Evolutionary conservation across 192 early-diverging fungal species (phyloP), one percentile per base, ranked within the genome.

Genomic region (Pilaira anomala): DNA sequence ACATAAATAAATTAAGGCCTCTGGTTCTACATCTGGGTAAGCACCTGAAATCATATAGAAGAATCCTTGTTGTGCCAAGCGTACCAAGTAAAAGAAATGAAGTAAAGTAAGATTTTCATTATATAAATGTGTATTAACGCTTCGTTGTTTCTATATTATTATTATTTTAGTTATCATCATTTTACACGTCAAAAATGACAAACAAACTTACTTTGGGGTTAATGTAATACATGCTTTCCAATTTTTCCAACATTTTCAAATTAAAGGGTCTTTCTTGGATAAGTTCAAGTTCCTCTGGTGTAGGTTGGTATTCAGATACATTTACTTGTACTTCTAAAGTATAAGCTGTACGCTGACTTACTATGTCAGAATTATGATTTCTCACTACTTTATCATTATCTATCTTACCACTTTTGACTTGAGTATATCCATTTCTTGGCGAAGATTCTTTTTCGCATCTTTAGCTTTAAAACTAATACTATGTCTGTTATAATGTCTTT

Each of bases 1-100:
- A 53, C 62, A 63, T 0, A 63, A 26, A 39, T 63, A 63, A 14
- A 30, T 51, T 25, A 63, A 3, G 1, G 62, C 62, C 39, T 40
- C 28, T 1, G 49, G 48, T n/a, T 63, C 62, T 18, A 63, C 0
- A 5, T 51, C 36, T 12, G 62, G 62, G n/a, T 53, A 63, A 25
- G 24, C 33, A 14, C 21, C 8, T 2, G 22, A 12, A 1, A 52
- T 3, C 14, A 52, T 14, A 39, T 48, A 39, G 21, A 63, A 63
- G 14, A 53, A 52, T 1, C 62, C 62, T 52, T 63, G 62, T 14
- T 63, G 62, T 1, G 48, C 62, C 14, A 63, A 9, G 11, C 62
- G 18, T 19, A 63, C 62, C 21, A 63, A 22, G 11, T 63, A 63
- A 12, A 63, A 63, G 22, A 63, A 63, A 16, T 52, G 49, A 6